These are phyloP conservation scores for Ottelia alismoides DNA, from an alignment of 106 monocot genomes.

Conservation along the genomic window DNA sequence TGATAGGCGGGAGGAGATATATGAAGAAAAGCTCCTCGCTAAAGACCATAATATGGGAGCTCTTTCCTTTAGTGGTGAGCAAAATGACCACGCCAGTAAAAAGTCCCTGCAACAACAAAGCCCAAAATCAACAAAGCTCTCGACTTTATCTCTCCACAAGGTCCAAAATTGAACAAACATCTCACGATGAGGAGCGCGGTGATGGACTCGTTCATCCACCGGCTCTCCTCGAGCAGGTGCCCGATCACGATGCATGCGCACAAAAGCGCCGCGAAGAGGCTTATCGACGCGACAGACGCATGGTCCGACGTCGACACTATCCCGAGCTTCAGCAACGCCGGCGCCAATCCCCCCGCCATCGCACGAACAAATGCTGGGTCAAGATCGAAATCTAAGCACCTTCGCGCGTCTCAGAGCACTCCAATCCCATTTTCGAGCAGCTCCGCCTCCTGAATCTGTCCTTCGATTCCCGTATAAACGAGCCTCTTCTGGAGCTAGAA, in stretches of 20 bases:
- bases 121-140: no score
- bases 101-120: conserved; percentile 68
- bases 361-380: no score
- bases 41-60: conserved; percentile 81
- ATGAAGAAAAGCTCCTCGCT: conserved; percentile 96
- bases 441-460: no score
- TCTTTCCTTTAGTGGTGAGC: conserved; percentile 65
- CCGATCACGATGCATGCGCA: conserved; percentile 90
- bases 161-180: no score
- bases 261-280: conserved; percentile 59
- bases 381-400: no score
- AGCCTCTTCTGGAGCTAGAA: no score
- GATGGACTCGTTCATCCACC: conserved; percentile 95
- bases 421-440: no score
- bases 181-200: conserved; percentile 77
- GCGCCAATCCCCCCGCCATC: conserved; percentile 19
- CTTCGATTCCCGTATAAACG: no score
- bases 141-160: no score
- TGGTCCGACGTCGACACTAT: conserved; percentile 51
- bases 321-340: conserved; percentile 30
- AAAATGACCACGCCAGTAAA: conserved; percentile 66
- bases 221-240: conserved; percentile 82
- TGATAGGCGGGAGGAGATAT: conserved; percentile 89
- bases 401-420: no score
- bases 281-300: conserved; percentile 69